Conservation (phyloP, 2,329 filamentous ascomycete species). For the Gyromitra esculenta region DNA sequence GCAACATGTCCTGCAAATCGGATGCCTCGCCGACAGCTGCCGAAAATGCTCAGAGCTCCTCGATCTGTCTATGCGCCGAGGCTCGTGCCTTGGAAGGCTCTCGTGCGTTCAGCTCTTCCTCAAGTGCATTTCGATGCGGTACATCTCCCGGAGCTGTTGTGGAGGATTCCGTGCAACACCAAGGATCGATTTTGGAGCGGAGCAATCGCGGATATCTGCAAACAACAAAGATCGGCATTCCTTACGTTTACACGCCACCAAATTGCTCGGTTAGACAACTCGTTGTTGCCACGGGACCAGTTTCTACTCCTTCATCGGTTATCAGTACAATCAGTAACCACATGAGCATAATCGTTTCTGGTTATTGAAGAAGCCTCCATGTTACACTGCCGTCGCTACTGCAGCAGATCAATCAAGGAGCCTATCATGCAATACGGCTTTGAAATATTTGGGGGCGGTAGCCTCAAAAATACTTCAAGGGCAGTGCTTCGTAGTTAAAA, state of each 20-base stretch:
- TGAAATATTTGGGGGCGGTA: conserved; percentile 10
- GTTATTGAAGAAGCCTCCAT: conserved; percentile 6
- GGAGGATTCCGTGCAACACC: conserved; percentile 38
- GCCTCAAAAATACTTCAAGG: conserved; percentile 19
- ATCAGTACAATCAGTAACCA: conserved; percentile 41
- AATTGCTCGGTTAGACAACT: conserved; percentile 29
- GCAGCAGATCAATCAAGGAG: conserved; percentile 28
- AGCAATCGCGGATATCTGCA: conserved; percentile 46
- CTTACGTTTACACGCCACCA: conserved; percentile 43
- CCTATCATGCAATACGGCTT: conserved; percentile 31
- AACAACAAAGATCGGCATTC: conserved; percentile 42
- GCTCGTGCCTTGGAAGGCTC: conserved; percentile 24
- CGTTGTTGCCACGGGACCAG: conserved; percentile 42
- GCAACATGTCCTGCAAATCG: conserved; percentile 37
- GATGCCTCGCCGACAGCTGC: conserved; percentile 41
- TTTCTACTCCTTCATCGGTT: conserved; percentile 23
- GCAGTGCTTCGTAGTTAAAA: conserved; percentile 24
- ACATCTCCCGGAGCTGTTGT: conserved; percentile 41
- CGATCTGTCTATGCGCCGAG: conserved; percentile 36
- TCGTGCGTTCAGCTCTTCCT: conserved; percentile 31
- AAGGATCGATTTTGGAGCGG: conserved; percentile 38
- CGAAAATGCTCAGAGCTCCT: conserved; percentile 19
- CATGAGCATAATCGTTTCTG: conserved; percentile 29
- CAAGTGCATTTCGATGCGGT: conserved; percentile 43
- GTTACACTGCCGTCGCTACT: conserved; percentile 41